A percentile compares a stretch with the other conserved stretches of the same genome.
These are phyloP conservation scores for Eragrostis tef DNA, from an alignment of 202 grass and related monocot genomes.

Conservation along the genomic window DNA sequence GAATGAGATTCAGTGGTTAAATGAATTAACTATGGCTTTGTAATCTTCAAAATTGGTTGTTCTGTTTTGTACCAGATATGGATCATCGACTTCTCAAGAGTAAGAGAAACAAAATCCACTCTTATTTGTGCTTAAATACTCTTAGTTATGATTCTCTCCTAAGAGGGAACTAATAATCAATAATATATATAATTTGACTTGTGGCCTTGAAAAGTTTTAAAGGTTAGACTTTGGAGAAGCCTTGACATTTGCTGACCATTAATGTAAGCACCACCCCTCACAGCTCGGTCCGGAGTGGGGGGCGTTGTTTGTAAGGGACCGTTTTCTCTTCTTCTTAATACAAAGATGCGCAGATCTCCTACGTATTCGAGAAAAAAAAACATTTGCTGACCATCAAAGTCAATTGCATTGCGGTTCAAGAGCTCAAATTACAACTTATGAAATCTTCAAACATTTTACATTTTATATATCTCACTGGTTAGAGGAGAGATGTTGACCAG, in stretches of 20 bases:
- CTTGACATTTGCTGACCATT: conserved; percentile 11
- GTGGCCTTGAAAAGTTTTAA: neutral
- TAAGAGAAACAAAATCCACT: neutral
- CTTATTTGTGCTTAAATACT: neutral
- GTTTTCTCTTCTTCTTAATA: too few species aligned
- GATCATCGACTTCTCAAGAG: neutral
- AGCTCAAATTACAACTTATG: conserved; percentile 2
- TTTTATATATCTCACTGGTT: neutral
- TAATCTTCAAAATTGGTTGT: too few species aligned
- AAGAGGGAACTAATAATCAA: neutral
- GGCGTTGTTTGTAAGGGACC: too few species aligned
- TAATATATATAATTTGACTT: neutral
- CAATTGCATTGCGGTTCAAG: neutral
- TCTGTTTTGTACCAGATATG: too few species aligned
- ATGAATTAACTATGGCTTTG: neutral
- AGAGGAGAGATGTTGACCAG: conserved; percentile 2
- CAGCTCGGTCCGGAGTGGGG: too few species aligned
- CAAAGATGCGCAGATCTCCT: too few species aligned
- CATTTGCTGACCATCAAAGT: conserved; percentile 13
- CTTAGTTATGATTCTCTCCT: neutral
- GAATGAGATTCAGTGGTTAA: neutral
- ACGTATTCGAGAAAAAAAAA: too few species aligned
- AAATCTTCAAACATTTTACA: conserved; percentile 39
- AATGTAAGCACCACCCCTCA: too few species aligned
- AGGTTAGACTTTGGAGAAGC: neutral